Base-by-base conservation (phyloP, 768 basidiomycete species). In the Boletus rubescentipes region DNA sequence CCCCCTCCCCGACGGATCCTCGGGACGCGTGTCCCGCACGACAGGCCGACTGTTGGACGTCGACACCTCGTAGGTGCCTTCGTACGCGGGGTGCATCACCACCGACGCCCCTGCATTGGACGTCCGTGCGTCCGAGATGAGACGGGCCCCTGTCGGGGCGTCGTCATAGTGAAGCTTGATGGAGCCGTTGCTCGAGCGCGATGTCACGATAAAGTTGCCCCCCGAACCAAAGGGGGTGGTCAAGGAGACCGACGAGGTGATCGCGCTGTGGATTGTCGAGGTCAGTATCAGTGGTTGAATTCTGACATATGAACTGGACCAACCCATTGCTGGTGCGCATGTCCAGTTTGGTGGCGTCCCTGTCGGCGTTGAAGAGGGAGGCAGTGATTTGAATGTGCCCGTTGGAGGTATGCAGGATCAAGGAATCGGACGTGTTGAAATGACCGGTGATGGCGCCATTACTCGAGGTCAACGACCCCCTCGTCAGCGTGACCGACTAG, bases 371-470 rank as follows among this genome's bases (percentile, higher is more conserved):
- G 29, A 62, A 49, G 2, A 77, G 58, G 3, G 52, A 59, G 3
- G 70, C 63, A 9, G 61, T 60, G 1, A 58, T 67, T 2, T 64
- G 57, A 43, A 79, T 73, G 2, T 43, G 60, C 4, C 60, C 67
- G 46, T 79, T 78, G 26, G 68, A 67, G 0, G 75, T 77, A 18
- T 23, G 29, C 26, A 79, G 55, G 1, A 48, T 45, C 5, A 79
- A 52, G 0, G 55, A 38, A 4, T 59, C 38, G 0, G 70, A 66
- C 0, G 69, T 53, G 52, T 69, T 75, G 59, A 75, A 75, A n/a
- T 66, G 64, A 20, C 79, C 78, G 3, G 16, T 21, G 53, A 79
- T 76, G 1, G 57, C 43, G 2, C 65, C 67, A 21, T 79, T 76
- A 9, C 54, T 62, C 26, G 77, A 65, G 4, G 30, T 53, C 30